phyloP scores from a whole-genome alignment of 2,329 filamentous ascomycete species.

The Fusarium sp. region DNA sequence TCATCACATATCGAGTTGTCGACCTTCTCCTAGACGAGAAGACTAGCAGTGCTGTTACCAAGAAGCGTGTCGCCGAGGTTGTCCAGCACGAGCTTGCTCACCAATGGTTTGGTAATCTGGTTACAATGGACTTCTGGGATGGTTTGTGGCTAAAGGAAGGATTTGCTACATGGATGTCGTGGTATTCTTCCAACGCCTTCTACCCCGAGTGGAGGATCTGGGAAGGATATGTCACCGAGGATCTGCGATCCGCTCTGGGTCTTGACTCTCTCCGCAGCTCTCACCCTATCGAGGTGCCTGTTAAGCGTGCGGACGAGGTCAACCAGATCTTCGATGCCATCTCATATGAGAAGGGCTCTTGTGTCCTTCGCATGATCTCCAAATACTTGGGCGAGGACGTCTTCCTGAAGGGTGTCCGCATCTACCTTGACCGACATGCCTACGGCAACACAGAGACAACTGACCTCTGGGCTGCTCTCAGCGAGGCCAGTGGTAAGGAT shows the following conservation, averaged over 20 bases:
- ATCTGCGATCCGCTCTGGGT: conserved; percentile 85
- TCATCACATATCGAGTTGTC: conserved; percentile 94
- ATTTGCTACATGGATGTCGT: conserved; percentile 70
- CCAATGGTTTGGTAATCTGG: conserved; percentile 98
- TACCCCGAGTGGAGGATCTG: conserved; percentile 99
- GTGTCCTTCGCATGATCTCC: conserved; percentile 96
- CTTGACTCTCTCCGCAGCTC: conserved; percentile 93
- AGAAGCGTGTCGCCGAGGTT: conserved; percentile 93
- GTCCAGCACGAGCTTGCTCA: conserved; percentile 97
- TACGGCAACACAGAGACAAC: conserved; percentile 93
- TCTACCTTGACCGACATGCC: conserved; percentile 95
- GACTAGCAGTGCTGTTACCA: conserved; percentile 86
- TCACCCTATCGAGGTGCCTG: conserved; percentile 95
- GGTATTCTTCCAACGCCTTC: conserved; percentile 90
- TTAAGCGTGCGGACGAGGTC: conserved; percentile 94
- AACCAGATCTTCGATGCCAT: conserved; percentile 99
- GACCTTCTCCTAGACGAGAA: conserved; percentile 87
- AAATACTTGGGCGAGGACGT: conserved; percentile 92
- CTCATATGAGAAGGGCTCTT: conserved; percentile 96
- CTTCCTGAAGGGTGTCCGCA: conserved; percentile 91
- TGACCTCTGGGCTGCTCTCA: conserved; percentile 89
- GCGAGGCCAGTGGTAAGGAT: conserved; percentile 89
- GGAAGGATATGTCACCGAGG: conserved; percentile 94
- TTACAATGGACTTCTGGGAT: conserved; percentile 99
- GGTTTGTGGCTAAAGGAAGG: conserved; percentile 96